Base-by-base conservation (phyloP, 495 filamentous ascomycete species). In the Monascus purpureus region DNA sequence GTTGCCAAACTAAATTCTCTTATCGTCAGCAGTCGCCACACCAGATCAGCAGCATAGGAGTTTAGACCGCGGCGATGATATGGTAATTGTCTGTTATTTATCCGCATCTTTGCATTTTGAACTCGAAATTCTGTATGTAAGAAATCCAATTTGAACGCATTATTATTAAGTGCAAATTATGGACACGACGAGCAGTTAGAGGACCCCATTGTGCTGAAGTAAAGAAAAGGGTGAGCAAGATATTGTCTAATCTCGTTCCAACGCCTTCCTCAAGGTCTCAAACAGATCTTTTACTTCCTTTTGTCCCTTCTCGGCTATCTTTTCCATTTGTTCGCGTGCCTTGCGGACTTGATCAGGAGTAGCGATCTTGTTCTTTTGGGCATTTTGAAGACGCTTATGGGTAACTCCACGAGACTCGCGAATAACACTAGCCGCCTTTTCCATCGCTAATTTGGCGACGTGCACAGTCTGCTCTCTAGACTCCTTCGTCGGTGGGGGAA, bases 241-340 rank as follows among this genome's bases (percentile, higher is more conserved):
- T n/a, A n/a, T n/a, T 28, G 14, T 15, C 49, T 25, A 65, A 28
- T 33, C 42, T 26, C 60, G 54, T 40, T 74, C 70, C 49, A 78
- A 50, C 9, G 54, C 60, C 56, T 73, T 77, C 50, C 69, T 67
- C 8, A 68, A 67, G 17, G 61, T 61, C 40, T 88, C 82, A 48
- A 83, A 78, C 19, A 71, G 53, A 36, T 64, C 67, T 53, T 77
- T 77, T 11, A 86, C 70, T 37, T 74, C 75, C 37, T 60, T 68
- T 43, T 73, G 66, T 31, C 70, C 67, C 46, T 75, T 75, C 37
- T 86, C 77, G 23, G 80, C 72, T 35, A 81, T 41, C 57, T 82
- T 83, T 44, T 85, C 77, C 69, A 86, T 69, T 59, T 71, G 66
- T 29, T 71, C 67, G 26, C 73, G 65, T 5, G 77, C 72, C 47